phyloP scores from a whole-genome alignment of 495 filamentous ascomycete species.

The Neurospora cerealis region DNA sequence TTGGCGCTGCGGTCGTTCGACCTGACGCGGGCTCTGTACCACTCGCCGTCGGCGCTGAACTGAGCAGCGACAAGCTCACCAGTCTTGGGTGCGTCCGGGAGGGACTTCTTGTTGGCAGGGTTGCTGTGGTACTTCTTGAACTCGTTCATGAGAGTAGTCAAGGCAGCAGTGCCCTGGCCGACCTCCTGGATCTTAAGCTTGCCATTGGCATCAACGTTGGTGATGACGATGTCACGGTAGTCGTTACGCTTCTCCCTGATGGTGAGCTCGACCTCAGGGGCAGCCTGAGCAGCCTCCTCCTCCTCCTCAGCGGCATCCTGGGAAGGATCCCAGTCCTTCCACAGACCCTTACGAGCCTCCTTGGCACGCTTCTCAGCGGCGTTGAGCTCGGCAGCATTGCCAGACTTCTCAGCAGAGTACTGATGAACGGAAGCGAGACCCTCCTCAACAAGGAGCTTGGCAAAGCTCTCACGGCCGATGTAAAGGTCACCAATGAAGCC shows the following conservation, averaged over 20 bases:
- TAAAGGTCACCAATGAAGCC: constrained; percentile 96
- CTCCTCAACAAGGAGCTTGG: constrained; percentile 88
- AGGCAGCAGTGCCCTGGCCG: constrained; percentile 66
- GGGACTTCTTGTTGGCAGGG: constrained; percentile 55
- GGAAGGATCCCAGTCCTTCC: constrained; percentile 88
- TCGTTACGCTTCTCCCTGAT: constrained; percentile 57
- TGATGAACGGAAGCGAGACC: constrained; percentile 83
- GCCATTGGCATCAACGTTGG: constrained; percentile 68
- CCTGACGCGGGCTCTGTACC: constrained; percentile 88
- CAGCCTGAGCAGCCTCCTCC: constrained; percentile 40
- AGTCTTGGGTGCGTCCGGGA: constrained; percentile 73
- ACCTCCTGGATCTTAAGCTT: constrained; percentile 83
- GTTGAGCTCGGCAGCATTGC: constrained; percentile 75
- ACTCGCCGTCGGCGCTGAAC: constrained; percentile 77
- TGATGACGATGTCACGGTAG: constrained; percentile 87
- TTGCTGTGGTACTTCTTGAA: constrained; percentile 83
- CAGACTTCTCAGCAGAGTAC: constrained; percentile 93
- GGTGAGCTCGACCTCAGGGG: constrained; percentile 30
- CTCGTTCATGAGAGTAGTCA: constrained; percentile 75
- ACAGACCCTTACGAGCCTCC: constrained; percentile 73
- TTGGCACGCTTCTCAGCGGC: constrained; percentile 85
- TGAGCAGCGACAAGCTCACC: constrained; percentile 85
- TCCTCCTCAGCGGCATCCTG: constrained; percentile 56
- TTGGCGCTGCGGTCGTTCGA: constrained; percentile 86
- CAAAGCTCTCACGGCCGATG: constrained; percentile 91